phyloP scores from a whole-genome alignment of 257 asterid genomes.

The Ophiorrhiza pumila region DNA sequence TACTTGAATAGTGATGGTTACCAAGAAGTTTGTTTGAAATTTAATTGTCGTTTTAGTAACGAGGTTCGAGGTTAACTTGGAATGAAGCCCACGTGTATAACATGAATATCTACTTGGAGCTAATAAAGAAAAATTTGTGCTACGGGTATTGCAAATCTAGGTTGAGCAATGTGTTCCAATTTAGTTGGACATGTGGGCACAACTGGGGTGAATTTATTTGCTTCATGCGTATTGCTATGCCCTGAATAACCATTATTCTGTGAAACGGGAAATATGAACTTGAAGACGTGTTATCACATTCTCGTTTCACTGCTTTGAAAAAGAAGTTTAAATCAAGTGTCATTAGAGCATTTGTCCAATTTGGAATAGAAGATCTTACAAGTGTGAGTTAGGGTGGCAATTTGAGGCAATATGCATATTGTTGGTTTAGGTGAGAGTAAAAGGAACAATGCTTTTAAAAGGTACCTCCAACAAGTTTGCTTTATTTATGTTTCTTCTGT shows the following conservation, averaged over 20 bases:
- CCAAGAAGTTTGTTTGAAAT: neutral
- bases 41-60: neutral
- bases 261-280: neutral
- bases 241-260: too few relatives aligned
- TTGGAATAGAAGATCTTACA: neutral
- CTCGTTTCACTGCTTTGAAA: neutral
- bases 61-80: neutral
- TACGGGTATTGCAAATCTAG: neutral
- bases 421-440: neutral
- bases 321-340: neutral
- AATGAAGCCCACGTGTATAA: neutral
- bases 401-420: neutral
- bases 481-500: neutral
- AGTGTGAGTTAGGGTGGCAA: neutral
- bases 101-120: neutral
- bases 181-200: neutral
- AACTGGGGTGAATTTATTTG: neutral
- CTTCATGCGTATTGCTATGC: neutral
- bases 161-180: neutral
- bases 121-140: neutral
- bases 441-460: too few relatives aligned
- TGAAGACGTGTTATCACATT: neutral
- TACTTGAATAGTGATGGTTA: neutral
- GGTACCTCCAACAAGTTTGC: neutral
- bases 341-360: neutral